Evolutionary conservation across 2,329 filamentous ascomycete genomes (phyloP), one percentile per base, ranked within the genome.

Genomic region (Arthroderma uncinatum): DNA sequence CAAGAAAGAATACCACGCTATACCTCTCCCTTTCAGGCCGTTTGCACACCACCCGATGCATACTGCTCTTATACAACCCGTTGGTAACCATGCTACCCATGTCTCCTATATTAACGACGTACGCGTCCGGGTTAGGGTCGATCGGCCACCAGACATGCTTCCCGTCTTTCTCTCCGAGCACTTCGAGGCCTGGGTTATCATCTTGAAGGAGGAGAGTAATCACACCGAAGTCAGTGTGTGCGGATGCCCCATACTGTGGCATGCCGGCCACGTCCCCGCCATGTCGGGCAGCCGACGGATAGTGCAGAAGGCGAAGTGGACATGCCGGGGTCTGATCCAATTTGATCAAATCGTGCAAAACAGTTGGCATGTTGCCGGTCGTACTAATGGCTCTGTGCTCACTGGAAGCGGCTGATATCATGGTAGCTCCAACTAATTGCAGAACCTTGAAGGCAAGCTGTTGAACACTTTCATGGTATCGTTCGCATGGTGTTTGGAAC

Each of bases 191-290:
- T 28, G 74, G 73, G 3, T 74, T 69, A 1, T 68, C 67, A 59
- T 79, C 78, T 62, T 81, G 78, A 2, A 81, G 71, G 10, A 82
- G 73, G 28, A 82, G 69, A 0, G 79, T 82, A 53, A 82, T 75
- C 53, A 75, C 74, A 25, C 78, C 77, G 60, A 78, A 81, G 63
- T 80, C 79, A 1, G 76, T 79, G 61, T 80, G 79, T 9, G 50
- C 39, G 21, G 40, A 36, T 33, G 56, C 36, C 2, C 58, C 56
- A 14, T 53, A 53, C 21, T 53, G 50, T 8, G 50, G 50, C 36
- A 37, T 53, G 23, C 50, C 50, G 19, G 50, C 14, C 16, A 39
- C 10, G 28, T 37, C 19, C 9, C 33, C 36, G 14, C 50, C 30
- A 14, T 36, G 21, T 2, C 50, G 50, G 16, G 21, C n/a, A 5